phyloP scores from a whole-genome alignment of 2,329 filamentous ascomycete species.

The Pestalotiopsis sp. region DNA sequence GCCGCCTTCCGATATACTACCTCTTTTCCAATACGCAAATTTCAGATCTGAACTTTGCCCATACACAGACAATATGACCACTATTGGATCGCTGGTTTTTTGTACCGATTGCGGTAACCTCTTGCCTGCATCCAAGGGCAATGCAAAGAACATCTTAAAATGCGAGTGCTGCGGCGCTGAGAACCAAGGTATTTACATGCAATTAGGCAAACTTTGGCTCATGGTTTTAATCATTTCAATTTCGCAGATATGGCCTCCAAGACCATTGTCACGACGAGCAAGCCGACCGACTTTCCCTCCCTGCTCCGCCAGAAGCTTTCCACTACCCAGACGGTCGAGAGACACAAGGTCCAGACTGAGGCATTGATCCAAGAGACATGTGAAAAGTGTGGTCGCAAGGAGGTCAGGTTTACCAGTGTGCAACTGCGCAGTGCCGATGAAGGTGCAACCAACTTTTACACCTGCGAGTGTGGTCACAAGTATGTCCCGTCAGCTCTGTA shows the following conservation, averaged over 20 bases:
- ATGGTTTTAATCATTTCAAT: background rate
- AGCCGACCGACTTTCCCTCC: slow-evolving; percentile 87
- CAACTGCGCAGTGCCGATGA: slow-evolving; percentile 93
- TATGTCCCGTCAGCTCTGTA: slow-evolving; percentile 43
- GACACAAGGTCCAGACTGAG: slow-evolving; percentile 75
- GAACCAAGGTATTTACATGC: slow-evolving; percentile 67
- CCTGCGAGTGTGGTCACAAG: slow-evolving; percentile 85
- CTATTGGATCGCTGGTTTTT: slow-evolving; percentile 89
- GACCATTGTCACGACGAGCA: slow-evolving; percentile 80
- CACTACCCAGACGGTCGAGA: slow-evolving; percentile 79
- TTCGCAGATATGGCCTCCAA: slow-evolving; percentile 30
- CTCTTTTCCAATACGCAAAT: too few relatives aligned
- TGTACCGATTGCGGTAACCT: slow-evolving; percentile 92
- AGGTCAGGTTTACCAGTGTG: slow-evolving; percentile 82
- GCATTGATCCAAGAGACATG: slow-evolving; percentile 62
- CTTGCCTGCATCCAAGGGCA: slow-evolving; percentile 77
- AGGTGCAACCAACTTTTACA: slow-evolving; percentile 90
- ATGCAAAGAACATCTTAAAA: slow-evolving; percentile 71
- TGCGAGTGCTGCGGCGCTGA: slow-evolving; percentile 87
- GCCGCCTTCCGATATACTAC: too few relatives aligned
- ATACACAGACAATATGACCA: slow-evolving; percentile 65
- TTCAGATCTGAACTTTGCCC: too few relatives aligned
- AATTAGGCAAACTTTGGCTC: background rate
- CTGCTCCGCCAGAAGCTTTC: slow-evolving; percentile 84
- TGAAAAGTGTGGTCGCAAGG: slow-evolving; percentile 75